Conservation (phyloP, 352 stramenopile genomes). For the Pythium sukuiense region DNA sequence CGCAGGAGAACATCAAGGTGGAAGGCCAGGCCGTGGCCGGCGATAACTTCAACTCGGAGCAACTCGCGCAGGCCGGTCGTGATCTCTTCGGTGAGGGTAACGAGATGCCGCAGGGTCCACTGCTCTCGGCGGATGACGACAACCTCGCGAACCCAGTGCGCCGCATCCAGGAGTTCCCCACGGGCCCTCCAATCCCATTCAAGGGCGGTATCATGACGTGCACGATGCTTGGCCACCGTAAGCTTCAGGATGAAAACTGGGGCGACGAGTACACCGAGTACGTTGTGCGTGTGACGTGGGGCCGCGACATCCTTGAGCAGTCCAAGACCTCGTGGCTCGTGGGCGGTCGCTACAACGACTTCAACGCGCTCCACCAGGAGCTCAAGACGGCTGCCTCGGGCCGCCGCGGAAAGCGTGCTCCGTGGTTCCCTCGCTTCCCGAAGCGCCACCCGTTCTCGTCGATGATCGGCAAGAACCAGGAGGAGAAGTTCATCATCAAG, state of each 20-base stretch:
- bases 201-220: constrained; percentile 89
- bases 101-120: constrained; percentile 67
- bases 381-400: constrained; percentile 84
- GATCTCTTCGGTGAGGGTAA: constrained; percentile 86
- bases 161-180: constrained; percentile 89
- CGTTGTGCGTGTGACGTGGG: constrained; percentile 85
- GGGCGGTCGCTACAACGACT: constrained; percentile 88
- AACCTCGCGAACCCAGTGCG: constrained; percentile 85
- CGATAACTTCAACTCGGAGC: constrained; percentile 68
- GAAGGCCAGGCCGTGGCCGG: constrained; percentile 77
- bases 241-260: constrained; percentile 90
- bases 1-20: constrained; percentile 76
- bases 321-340: constrained; percentile 89
- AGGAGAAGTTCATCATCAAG: constrained; percentile 92
- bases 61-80: constrained; percentile 81
- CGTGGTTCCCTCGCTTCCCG: constrained; percentile 89
- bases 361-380: constrained; percentile 88
- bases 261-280: constrained; percentile 91
- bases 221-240: constrained; percentile 87
- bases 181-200: constrained; percentile 87
- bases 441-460: constrained; percentile 90
- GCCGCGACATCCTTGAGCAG: constrained; percentile 86
- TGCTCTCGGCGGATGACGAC: constrained; percentile 88
- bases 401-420: constrained; percentile 80
- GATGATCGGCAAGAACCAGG: constrained; percentile 90